Percentiles rank a stretch among this genome's conserved stretches.
phyloP scores from a whole-genome alignment of 768 basidiomycete genomes.

The Cystoderma amianthinum region DNA sequence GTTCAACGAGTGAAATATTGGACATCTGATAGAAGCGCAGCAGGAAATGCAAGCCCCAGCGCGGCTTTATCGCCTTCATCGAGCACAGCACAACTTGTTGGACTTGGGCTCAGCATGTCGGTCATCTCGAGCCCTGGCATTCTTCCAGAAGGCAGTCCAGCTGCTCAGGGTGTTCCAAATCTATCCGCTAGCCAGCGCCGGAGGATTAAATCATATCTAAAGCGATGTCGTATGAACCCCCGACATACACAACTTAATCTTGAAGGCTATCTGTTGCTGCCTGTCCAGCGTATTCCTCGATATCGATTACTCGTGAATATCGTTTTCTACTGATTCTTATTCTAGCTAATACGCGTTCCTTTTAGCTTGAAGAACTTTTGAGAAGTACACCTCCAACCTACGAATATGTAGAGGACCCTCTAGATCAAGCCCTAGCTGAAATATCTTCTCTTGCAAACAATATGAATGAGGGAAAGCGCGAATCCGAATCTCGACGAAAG shows the following conservation, averaged over 20 bases:
- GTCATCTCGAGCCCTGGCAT: slow-evolving; percentile 38
- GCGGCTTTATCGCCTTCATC: slow-evolving; percentile 50
- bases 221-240: slow-evolving; percentile 84
- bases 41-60: slow-evolving; percentile 31
- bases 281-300: slow-evolving; percentile 95
- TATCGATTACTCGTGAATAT: slow-evolving; percentile 84
- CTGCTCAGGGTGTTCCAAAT: slow-evolving; percentile 38
- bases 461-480: slow-evolving; percentile 98
- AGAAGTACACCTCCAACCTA: slow-evolving; percentile 78
- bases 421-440: slow-evolving; percentile 81
- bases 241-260: slow-evolving; percentile 90
- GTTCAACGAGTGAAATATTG: slow-evolving; percentile 84
- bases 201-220: slow-evolving; percentile 83
- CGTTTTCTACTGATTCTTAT: slow-evolving; percentile 2
- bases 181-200: slow-evolving; percentile 79
- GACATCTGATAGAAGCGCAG: slow-evolving; percentile 50
- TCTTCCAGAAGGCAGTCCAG: slow-evolving; percentile 28
- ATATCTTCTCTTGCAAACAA: slow-evolving; percentile 85
- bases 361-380: slow-evolving; percentile 78
- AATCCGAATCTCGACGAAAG: slow-evolving; percentile 86
- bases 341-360: slow-evolving; percentile 7
- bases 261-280: slow-evolving; percentile 89
- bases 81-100: slow-evolving; percentile 55
- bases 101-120: slow-evolving; percentile 52
- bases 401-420: slow-evolving; percentile 71